A percentile compares a stretch with the other conserved stretches of the same genome.
Evolutionary conservation across 164 flowering plant species (phyloP).

Genomic region (Stephania japonica): DNA sequence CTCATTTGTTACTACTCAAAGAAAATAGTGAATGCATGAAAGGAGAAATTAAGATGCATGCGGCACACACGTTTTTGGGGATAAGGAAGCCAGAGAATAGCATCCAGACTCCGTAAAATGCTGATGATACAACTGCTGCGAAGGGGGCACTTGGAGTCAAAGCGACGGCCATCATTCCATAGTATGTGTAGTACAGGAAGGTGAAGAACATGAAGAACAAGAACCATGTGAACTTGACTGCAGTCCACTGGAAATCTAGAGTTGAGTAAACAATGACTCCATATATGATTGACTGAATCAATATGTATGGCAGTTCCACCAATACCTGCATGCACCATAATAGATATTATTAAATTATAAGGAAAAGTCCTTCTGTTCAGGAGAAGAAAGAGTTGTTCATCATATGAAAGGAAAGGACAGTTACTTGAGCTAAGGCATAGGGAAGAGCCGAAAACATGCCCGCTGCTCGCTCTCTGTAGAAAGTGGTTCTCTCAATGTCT

Average conservation of each 20-base stretch:
- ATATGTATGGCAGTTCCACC: slow-evolving; percentile 18
- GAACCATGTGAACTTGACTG: slow-evolving; percentile 24
- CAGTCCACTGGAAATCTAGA: slow-evolving; percentile 22
- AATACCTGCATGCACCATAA: slow-evolving; percentile 22
- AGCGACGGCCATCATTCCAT: slow-evolving; percentile 28
- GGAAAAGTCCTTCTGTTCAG: too few species aligned
- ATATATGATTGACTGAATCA: slow-evolving; percentile 15
- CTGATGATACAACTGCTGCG: slow-evolving; percentile 16
- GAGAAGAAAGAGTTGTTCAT: not conserved
- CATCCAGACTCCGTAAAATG: slow-evolving; percentile 24
- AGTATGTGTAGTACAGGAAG: slow-evolving; percentile 24
- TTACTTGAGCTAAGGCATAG: slow-evolving; percentile 13
- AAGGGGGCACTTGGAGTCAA: slow-evolving; percentile 18
- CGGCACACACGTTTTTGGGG: slow-evolving; percentile 15
- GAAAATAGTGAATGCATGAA: not conserved
- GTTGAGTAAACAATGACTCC: slow-evolving; percentile 16
- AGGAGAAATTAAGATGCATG: not conserved
- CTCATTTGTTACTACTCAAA: not conserved
- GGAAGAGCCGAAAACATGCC: slow-evolving; percentile 9
- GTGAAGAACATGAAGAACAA: slow-evolving; percentile 24
- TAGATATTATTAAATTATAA: not conserved
- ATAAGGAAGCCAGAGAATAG: slow-evolving; percentile 26
- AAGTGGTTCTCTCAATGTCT: slow-evolving; percentile 8
- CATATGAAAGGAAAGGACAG: not conserved
- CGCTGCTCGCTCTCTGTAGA: slow-evolving; percentile 15